Percentiles rank a stretch among this genome's conserved stretches.
Evolutionary conservation across 106 monocot species (phyloP).

Genomic region (Dioscorea alata): DNA sequence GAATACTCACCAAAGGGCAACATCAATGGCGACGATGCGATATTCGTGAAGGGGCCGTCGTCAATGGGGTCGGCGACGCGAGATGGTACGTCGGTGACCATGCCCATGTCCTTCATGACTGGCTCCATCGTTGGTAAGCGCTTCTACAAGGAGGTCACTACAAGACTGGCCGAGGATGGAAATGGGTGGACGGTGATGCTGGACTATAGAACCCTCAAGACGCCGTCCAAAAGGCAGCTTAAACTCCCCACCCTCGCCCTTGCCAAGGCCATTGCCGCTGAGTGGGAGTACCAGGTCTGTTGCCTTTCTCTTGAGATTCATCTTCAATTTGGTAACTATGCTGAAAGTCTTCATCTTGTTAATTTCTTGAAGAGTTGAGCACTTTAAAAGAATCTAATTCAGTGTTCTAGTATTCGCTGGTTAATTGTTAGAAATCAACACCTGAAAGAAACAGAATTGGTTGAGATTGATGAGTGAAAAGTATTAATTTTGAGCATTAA

Average conservation of each 20-base stretch:
- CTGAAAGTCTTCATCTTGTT: no score
- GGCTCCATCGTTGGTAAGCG: constrained; percentile 93
- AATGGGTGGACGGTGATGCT: constrained; percentile 99
- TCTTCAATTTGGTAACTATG: no score
- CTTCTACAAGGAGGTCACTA: constrained; percentile 83
- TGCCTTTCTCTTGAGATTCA: not conserved
- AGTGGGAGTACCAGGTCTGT: constrained; percentile 97
- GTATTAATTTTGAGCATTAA: no score
- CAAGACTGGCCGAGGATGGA: constrained; percentile 73
- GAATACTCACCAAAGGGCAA: not conserved
- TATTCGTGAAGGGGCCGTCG: constrained; percentile 46
- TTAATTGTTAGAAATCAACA: no score
- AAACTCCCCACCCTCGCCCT: constrained; percentile 77
- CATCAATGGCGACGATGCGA: constrained; percentile 25
- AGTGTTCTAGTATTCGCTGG: no score
- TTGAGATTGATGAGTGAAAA: no score
- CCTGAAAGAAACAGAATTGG: no score
- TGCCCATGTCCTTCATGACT: constrained; percentile 89
- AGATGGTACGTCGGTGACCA: constrained; percentile 63
- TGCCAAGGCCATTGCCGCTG: constrained; percentile 86
- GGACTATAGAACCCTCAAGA: constrained; percentile 89
- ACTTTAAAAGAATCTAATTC: no score
- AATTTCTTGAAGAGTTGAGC: no score
- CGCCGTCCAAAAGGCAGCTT: constrained; percentile 72
- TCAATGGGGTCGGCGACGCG: constrained; percentile 25